Base-by-base conservation (phyloP, 2,329 filamentous ascomycete genomes). In the Zasmidium cellare region DNA sequence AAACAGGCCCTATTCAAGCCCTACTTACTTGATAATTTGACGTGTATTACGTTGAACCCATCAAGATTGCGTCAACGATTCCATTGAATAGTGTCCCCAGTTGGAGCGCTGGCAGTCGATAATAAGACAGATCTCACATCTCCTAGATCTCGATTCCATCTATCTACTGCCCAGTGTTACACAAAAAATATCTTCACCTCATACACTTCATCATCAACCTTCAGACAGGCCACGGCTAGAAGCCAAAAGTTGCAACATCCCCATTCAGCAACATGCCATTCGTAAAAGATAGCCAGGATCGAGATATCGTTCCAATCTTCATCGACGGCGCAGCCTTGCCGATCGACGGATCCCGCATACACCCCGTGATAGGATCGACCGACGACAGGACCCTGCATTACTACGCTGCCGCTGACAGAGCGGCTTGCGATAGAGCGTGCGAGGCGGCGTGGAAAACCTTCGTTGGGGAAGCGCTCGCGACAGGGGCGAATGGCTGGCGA, bases 361-460 rank as follows among this genome's bases (percentile, higher is more conserved):
- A 24, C 3, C 51, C 51, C 1, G 51, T 53, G 18, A 53, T 45
- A n/a, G 28, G 38, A n/a, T 28, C 51, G 19, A 44, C 51, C 11
- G 38, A 47, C 9, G 44, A 53, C 51, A 59, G 60, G 18, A 58
- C 63, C 22, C 59, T 72, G 25, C 69, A 72, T 58, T 58, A 71
- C 55, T 71, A 68, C 50, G 66, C 65, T 47, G 59, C 67, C 22
- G 47, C 66, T 19, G 47, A 65, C 41, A 48, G 61, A 31, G 56
- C 60, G 12, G 59, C 60, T 45, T 67, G 66, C 58, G 57, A 57
- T 25, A 25, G 53, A 16, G 70, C 70, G 16, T 70, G 65, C 56
- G 63, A 68, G 12, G 59, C 65, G 24, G 65, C 71, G 16, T 67
- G 66, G 59, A 58, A 46, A 12, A 69, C 71, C 22, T 73, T 73